A percentile compares a stretch with the other conserved stretches of the same genome.
Conservation (phyloP, 257 asterid genomes). For the Knoxia roxburghii region DNA sequence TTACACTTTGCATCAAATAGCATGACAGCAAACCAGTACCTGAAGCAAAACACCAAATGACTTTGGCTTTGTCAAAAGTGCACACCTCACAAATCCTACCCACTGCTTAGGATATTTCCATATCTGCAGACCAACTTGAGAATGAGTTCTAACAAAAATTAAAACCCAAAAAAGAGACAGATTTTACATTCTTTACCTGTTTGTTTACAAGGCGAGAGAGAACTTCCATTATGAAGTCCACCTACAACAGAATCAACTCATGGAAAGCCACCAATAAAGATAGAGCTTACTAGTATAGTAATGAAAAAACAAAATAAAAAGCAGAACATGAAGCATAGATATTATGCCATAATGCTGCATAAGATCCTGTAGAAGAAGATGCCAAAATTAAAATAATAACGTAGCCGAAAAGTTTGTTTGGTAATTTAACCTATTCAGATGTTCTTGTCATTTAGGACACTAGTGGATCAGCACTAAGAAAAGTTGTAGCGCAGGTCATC, state of each 20-base stretch:
- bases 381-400: background rate
- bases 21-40: slow-evolving; percentile 32
- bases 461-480: background rate
- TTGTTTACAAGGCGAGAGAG: slow-evolving; percentile 94
- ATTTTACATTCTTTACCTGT: slow-evolving; percentile 64
- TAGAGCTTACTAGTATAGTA: background rate
- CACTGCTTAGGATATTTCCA: slow-evolving; percentile 98
- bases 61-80: slow-evolving; percentile 83
- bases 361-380: background rate
- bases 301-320: background rate
- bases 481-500: background rate
- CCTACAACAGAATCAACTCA: slow-evolving; percentile 41
- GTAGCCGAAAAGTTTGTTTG: background rate
- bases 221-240: slow-evolving; percentile 90
- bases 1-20: background rate
- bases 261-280: background rate
- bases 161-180: background rate
- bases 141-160: slow-evolving; percentile 18
- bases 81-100: slow-evolving; percentile 98
- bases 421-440: too few relatives aligned
- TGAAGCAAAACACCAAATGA: slow-evolving; percentile 89
- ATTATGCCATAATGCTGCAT: background rate
- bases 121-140: slow-evolving; percentile 53
- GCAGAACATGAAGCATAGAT: background rate
- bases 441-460: background rate